Base-by-base conservation (phyloP, 164 flowering plant species). In the Euptelea pleiosperma region DNA sequence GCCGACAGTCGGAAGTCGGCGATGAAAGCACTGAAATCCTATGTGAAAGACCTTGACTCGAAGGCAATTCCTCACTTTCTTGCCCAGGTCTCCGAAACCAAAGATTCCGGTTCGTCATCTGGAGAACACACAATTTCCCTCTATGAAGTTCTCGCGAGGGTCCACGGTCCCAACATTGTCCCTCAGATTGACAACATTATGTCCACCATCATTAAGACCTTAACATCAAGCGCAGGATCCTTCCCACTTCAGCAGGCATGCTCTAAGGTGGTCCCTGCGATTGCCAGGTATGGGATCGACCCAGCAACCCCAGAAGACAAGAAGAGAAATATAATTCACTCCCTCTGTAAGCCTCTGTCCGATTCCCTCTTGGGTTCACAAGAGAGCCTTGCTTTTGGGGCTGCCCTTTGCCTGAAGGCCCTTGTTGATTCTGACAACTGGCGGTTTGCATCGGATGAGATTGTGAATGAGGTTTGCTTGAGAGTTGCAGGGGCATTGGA, bases 341-440 rank as follows among this genome's bases (percentile, higher is more conserved):
- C 87, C 8, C 84, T 91, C 2, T 82, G 86, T 47, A 79, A 77
- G 73, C 97, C 97, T 31, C 87, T 91, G 29, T 79, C 86, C 0
- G 84, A 84, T 47, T 75, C 81, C 45, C 75, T 91, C 19, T 49
- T 80, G 74, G 78, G 78, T 46, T 71, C 79, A 33, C 87, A 79
- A 45, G 96, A 87, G 58, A 71, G 82, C 62, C 63, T 88, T 2
- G 79, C 91, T 46, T 79, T 83, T 24, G 97, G 97, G n/a, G 77
- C 96, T 43, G 97, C 97, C 16, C 77, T 91, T 25, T 73, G 99
- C 67, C 68, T 94, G 52, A 84, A 78, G 69, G 85, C 97, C n/a
- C 89, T 94, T 29, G 95, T 91, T 49, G 99, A 94, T 24, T 77
- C 85, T 2, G 97, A 91, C 60, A 87, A 91, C 50, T 94, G 99